These are phyloP conservation scores for Myriosclerotinia curreyana DNA, from an alignment of 2,329 filamentous ascomycete species.

Conservation along the genomic window DNA sequence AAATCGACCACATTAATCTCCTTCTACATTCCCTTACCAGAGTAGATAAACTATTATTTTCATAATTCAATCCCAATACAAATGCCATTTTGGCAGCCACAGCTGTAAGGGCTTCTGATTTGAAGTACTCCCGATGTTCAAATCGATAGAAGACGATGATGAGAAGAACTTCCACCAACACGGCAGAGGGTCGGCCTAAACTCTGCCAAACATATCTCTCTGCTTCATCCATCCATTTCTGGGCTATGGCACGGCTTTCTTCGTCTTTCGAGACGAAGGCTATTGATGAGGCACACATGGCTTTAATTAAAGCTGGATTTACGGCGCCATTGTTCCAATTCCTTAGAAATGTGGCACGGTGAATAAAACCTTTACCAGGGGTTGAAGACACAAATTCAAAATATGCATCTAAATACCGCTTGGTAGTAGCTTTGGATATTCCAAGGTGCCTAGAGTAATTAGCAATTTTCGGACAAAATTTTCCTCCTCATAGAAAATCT, in stretches of 20 bases:
- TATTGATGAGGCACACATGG: constrained; percentile 21
- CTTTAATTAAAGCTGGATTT: constrained; percentile 15
- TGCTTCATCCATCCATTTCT: constrained; percentile 20
- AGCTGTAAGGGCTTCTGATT: constrained; percentile 18
- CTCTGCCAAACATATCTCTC: constrained; percentile 18
- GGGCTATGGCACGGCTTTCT: constrained; percentile 17
- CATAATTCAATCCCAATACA: constrained; percentile 19
- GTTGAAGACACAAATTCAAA: constrained; percentile 22
- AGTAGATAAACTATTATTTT: constrained; percentile 18
- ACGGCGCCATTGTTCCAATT: constrained; percentile 21
- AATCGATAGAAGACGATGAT: constrained; percentile 21
- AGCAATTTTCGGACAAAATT: background rate
- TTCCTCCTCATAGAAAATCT: background rate
- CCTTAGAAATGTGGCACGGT: constrained; percentile 19
- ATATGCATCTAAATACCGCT: constrained; percentile 21
- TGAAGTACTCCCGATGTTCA: constrained; percentile 19
- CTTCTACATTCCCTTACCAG: constrained; percentile 19
- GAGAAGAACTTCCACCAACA: constrained; percentile 18
- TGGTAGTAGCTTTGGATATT: constrained; percentile 16
- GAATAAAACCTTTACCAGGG: constrained; percentile 20
- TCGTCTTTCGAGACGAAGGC: constrained; percentile 18
- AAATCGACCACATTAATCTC: constrained; percentile 21
- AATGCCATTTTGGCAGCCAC: constrained; percentile 22
- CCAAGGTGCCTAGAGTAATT: constrained; percentile 7
- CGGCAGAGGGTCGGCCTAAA: constrained; percentile 12